Conservation (phyloP, 176 grass and related monocot species). For the Dendrocalamus sinicus region DNA sequence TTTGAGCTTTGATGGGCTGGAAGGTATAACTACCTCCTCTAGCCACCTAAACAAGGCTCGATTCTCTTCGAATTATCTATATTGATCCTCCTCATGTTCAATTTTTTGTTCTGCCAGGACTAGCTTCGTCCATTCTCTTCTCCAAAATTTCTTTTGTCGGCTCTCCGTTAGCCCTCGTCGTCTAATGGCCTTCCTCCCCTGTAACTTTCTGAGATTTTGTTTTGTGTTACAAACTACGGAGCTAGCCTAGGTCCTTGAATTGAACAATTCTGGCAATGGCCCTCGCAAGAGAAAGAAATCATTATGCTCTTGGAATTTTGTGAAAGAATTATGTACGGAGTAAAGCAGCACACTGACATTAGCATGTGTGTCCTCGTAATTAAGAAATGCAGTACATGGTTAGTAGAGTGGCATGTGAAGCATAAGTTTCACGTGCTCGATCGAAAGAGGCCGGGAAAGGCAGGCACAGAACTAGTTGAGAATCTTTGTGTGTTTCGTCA, state of each 20-base stretch:
- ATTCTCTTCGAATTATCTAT: no score
- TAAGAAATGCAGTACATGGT: no score
- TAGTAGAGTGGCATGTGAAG: background rate
- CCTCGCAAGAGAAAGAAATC: background rate
- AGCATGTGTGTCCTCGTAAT: no score
- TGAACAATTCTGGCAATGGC: background rate
- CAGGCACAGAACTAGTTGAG: background rate
- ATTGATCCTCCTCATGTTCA: no score
- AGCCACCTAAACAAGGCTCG: no score
- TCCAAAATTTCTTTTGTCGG: background rate
- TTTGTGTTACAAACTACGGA: no score
- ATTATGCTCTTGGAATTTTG: background rate
- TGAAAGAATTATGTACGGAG: no score
- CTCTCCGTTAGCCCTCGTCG: background rate
- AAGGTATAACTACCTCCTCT: no score
- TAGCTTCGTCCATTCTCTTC: background rate
- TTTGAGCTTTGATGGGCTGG: no score
- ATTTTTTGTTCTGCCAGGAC: no score
- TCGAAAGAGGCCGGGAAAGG: background rate
- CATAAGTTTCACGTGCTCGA: conserved; percentile 5
- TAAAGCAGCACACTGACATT: no score
- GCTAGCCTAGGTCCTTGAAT: background rate
- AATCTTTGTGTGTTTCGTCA: background rate
- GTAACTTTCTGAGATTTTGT: background rate
- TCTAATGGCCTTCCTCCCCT: no score